Base-by-base conservation (phyloP, 1,284 basidiomycete species). In the Cystobasidium sp. region DNA sequence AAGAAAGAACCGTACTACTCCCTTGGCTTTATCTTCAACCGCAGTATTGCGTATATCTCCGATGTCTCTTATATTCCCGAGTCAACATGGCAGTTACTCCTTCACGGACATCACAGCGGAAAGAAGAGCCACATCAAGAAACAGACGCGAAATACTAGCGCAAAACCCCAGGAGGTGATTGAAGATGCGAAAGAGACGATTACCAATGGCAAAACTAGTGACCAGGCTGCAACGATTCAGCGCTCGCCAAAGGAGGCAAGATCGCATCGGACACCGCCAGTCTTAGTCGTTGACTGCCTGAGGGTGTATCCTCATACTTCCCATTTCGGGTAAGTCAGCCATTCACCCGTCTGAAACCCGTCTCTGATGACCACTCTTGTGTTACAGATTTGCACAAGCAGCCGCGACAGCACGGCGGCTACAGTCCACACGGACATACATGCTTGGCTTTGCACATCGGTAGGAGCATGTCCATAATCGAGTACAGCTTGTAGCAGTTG, bases 11-110 rank as follows among this genome's bases (percentile, higher is more conserved):
- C 91, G 1, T 91, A 89, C 81, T 81, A 88, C 62, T 90, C 88
- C 79, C 86, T 89, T 77, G 90, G 89, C n/a, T 93, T 92, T 84
- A 85, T 88, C 77, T 85, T 93, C 41, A 85, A 87, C 76, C 84
- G 88, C 53, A 82, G 85, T 47, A 80, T 92, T 58, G 84, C 88
- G 1, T 79, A 78, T 81, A 84, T 92, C 68, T 90, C 90, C 37
- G 91, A 93, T 80, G 89, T 88, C 47, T 91, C 90, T 5, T 81
- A 85, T 78, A 90, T 93, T 70, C 90, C 91, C 1, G 86, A 89
- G 10, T 85, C 87, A 41, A 85, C 87, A 51, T 91, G 90, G 89
- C 75, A 81, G 16, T 46, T 66, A 3, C 47, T 77, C 24, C 61
- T 69, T 6, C 37, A n/a, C 6, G 10, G 22, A 16, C 18, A 14